Percentiles rank a stretch among this genome's conserved stretches.
These are phyloP conservation scores for Monosporascus sp. DNA, from an alignment of 2,329 filamentous ascomycete species.

Conservation along the genomic window DNA sequence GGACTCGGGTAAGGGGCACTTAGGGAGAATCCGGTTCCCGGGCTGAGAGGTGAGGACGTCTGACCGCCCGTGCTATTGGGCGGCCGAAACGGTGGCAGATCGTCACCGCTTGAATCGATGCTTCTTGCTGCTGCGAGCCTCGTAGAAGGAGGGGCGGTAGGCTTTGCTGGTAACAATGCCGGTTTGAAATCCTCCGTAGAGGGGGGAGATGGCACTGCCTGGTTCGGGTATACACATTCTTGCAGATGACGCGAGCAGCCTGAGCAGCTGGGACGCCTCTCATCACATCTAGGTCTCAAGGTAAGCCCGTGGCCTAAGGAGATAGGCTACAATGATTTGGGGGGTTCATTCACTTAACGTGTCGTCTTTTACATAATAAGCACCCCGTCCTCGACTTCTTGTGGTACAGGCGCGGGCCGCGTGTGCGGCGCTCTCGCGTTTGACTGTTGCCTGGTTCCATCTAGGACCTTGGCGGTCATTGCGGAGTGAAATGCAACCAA, in stretches of 20 bases:
- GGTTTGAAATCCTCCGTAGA: neutral
- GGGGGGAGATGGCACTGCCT: slow-evolving; percentile 4
- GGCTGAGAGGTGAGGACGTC: neutral
- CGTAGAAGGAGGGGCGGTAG: neutral
- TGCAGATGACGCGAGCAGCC: slow-evolving; percentile 25
- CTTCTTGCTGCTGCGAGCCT: neutral
- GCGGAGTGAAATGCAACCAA: neutral
- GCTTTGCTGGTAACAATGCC: neutral
- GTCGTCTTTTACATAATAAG: slow-evolving; percentile 24
- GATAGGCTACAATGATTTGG: neutral
- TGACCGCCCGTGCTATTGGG: neutral
- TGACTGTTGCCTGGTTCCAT: slow-evolving; percentile 4
- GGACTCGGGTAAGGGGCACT: slow-evolving; percentile 11
- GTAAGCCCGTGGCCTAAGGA: slow-evolving; percentile 3
- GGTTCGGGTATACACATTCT: slow-evolving; percentile 23
- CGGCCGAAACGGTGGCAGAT: neutral
- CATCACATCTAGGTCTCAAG: slow-evolving; percentile 21
- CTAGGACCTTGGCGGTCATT: neutral
- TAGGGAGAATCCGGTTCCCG: neutral
- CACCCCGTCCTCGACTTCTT: slow-evolving; percentile 27
- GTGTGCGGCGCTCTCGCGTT: slow-evolving; percentile 15
- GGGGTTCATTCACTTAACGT: slow-evolving; percentile 16
- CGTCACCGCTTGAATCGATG: neutral
- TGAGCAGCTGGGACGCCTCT: slow-evolving; percentile 22
- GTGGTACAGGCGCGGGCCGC: slow-evolving; percentile 27